A percentile compares a stretch with the other conserved stretches of the same genome.
phyloP scores from a whole-genome alignment of 352 stramenopile species.

The Phytophthora pistaciae region DNA sequence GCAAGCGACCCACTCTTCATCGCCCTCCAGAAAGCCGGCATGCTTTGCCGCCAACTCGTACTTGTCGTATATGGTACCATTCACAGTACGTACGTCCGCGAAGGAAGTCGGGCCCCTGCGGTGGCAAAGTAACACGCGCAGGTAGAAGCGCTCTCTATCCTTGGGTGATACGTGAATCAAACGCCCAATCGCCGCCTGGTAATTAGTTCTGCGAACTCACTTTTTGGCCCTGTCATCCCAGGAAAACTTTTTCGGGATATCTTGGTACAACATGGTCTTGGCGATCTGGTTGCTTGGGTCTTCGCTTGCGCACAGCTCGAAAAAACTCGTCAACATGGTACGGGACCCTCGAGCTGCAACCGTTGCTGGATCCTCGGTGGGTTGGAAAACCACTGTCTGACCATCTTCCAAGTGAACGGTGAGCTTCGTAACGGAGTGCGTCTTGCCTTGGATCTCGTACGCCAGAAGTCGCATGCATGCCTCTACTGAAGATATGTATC shows the following conservation, averaged over 20 bases:
- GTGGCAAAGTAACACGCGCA: conserved; percentile 34
- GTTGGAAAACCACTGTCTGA: not conserved
- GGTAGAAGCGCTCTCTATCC: conserved; percentile 30
- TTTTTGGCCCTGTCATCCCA: not conserved
- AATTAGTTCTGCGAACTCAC: conserved; percentile 20
- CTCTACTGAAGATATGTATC: not conserved
- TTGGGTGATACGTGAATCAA: not conserved
- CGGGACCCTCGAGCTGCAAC: not conserved
- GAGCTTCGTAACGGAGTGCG: conserved; percentile 21
- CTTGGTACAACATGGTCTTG: conserved; percentile 21
- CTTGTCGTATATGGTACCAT: conserved; percentile 20
- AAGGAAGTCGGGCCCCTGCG: conserved; percentile 31
- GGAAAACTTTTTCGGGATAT: conserved; percentile 20
- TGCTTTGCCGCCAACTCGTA: conserved; percentile 14
- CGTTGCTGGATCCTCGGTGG: not conserved
- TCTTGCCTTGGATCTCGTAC: not conserved
- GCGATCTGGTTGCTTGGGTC: conserved; percentile 11
- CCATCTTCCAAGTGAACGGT: conserved; percentile 4
- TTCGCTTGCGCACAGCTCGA: conserved; percentile 17
- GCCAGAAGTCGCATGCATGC: not conserved
- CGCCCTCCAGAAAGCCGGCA: conserved; percentile 30
- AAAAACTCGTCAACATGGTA: conserved; percentile 4
- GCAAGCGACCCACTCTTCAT: conserved; percentile 25
- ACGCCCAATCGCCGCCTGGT: conserved; percentile 18
- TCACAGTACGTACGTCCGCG: conserved; percentile 31